Base-by-base conservation (phyloP, 2,329 filamentous ascomycete species). In the Botrytis fabae region DNA sequence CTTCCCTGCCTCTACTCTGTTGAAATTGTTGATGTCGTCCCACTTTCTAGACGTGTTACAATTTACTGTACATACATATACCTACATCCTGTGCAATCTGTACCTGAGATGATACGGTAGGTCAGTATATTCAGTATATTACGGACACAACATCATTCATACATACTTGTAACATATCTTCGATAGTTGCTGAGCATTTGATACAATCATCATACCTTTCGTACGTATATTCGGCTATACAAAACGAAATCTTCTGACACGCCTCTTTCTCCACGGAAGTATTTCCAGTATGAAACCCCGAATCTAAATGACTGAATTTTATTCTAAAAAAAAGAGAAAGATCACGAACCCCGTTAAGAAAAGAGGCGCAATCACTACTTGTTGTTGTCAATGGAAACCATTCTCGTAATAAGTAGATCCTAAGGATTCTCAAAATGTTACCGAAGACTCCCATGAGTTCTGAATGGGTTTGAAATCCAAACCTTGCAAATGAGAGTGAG, bases 191-290 rank as follows among this genome's bases (percentile, higher is more conserved):
- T n/a, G 22, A 35, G 42, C 54, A 8, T n/a, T 25, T n/a, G 22
- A 51, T 54, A 20, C 46, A 68, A 68, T 51, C 28, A 38, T 51
- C 28, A 25, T 66, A 7, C 28, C 20, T 48, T 16, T 51, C 9
- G 32, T n/a, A 51, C 25, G 22, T 68, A 20, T 32, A 28, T 59
- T 66, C 42, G 38, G 10, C 63, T 25, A 25, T 25, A 22, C 38
- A 42, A 60, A 69, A 54, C 38, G 46, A 44, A 10, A 63, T 63
- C 69, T 71, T 32, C 59, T 42, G 46, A 71, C 32, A 71, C 44
- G 42, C 69, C 44, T 71, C 32, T 51, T 44, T 40, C 28, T n/a
- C 51, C 25, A 18, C 51, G n/a, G 51, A 54, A 54, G 14, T 25
- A n/a, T n/a, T 20, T 66, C 44, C 32, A 38, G 44, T 51, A 14